Evolutionary conservation across 352 stramenopile species (phyloP).

Genomic region (Peronospora farinosa): DNA sequence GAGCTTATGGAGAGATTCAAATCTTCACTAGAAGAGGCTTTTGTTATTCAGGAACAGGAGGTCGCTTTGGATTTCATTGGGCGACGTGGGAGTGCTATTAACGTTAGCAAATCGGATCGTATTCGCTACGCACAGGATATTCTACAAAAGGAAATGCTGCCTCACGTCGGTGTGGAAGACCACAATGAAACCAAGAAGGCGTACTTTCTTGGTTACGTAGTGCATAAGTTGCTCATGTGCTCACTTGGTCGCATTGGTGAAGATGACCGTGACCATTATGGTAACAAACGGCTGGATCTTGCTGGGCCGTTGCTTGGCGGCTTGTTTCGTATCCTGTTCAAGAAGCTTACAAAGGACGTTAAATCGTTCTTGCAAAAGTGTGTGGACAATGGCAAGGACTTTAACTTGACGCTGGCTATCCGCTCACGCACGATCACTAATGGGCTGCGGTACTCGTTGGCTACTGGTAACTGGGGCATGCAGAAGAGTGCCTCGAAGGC

Average conservation of each 20-base stretch:
- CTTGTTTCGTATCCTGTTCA: conserved; percentile 97
- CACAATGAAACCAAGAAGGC: conserved; percentile 95
- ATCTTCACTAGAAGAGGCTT: conserved; percentile 96
- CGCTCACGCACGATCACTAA: conserved; percentile 97
- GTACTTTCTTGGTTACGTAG: conserved; percentile 98
- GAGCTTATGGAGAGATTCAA: conserved; percentile 99
- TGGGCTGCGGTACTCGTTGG: conserved; percentile 97
- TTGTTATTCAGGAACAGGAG: conserved; percentile 97
- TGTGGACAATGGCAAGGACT: conserved; percentile 90
- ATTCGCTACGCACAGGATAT: conserved; percentile 98
- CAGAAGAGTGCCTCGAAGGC: conserved; percentile 93
- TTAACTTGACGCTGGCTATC: conserved; percentile 96
- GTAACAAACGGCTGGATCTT: conserved; percentile 99
- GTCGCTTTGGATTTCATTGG: conserved; percentile 99
- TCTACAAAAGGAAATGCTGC: conserved; percentile 98
- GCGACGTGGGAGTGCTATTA: conserved; percentile 89
- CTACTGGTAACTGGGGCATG: conserved; percentile 99
- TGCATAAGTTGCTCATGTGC: conserved; percentile 99
- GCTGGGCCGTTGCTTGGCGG: conserved; percentile 95
- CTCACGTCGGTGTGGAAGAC: conserved; percentile 97
- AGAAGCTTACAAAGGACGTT: conserved; percentile 98
- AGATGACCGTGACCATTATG: conserved; percentile 99
- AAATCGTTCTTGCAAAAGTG: conserved; percentile 90
- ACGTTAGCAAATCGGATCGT: conserved; percentile 96
- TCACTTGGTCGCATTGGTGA: conserved; percentile 95